Conservation (phyloP, 805 yeast genomes). For the Candida chauliodis region DNA sequence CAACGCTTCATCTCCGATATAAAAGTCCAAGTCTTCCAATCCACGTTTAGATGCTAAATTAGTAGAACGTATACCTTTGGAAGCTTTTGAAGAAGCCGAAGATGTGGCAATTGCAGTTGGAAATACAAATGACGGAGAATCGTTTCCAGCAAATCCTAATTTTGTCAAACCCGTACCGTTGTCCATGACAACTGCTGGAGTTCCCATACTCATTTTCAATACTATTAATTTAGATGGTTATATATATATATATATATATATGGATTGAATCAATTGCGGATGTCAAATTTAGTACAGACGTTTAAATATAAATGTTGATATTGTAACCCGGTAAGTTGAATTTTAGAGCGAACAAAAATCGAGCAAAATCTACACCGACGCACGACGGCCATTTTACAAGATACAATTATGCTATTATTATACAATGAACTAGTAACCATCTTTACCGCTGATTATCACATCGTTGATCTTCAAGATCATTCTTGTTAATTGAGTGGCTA, state of each 20-base stretch:
- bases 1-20: slow-evolving; percentile 93
- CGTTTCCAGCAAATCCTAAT: slow-evolving; percentile 97
- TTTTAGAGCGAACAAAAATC: background rate
- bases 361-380: background rate
- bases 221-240: no score
- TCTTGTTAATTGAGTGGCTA: slow-evolving; percentile 96
- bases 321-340: background rate
- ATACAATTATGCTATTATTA: no score
- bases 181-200: slow-evolving; percentile 97
- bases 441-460: slow-evolving; percentile 88
- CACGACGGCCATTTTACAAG: no score
- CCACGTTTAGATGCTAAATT: slow-evolving; percentile 71
- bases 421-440: slow-evolving; percentile 60
- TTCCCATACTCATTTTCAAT: slow-evolving; percentile 53
- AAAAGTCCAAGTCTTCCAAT: slow-evolving; percentile 90
- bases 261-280: no score
- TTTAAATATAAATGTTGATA: background rate
- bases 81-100: slow-evolving; percentile 38
- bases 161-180: slow-evolving; percentile 98
- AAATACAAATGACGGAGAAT: slow-evolving; percentile 93
- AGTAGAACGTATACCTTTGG: slow-evolving; percentile 45
- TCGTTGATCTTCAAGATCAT: slow-evolving; percentile 97
- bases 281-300: no score
- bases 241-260: background rate
- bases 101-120: slow-evolving; percentile 96